Conservation (phyloP, 495 filamentous ascomycete genomes). For the Hyaloscypha hepaticicola region DNA sequence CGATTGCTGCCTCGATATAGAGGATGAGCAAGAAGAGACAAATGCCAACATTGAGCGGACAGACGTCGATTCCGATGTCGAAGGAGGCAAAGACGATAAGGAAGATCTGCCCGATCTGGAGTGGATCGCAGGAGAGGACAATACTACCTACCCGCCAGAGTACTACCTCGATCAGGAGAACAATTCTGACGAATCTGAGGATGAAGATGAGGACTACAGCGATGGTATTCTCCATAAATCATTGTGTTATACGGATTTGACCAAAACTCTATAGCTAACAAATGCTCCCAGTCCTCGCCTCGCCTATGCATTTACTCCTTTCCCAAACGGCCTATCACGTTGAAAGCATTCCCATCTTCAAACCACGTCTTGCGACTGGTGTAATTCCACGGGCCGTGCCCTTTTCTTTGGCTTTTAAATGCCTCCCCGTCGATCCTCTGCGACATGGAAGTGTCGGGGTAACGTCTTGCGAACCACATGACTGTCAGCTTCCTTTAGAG, state of each 20-base stretch:
- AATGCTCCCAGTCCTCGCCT: too few relatives aligned
- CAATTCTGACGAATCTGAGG: slow-evolving; percentile 34
- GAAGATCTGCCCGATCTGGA: slow-evolving; percentile 1
- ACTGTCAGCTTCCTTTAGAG: not conserved
- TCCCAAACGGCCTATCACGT: too few relatives aligned
- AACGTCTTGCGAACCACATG: slow-evolving; percentile 1
- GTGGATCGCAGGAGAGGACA: slow-evolving; percentile 2
- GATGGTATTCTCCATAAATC: too few relatives aligned
- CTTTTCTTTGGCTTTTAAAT: slow-evolving; percentile 1
- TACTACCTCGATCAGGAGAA: slow-evolving; percentile 37
- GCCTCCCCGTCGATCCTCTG: not conserved
- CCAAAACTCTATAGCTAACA: too few relatives aligned
- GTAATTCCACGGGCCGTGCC: not conserved
- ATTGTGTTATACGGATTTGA: too few relatives aligned
- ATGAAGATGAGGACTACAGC: slow-evolving; percentile 11
- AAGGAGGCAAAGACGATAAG: slow-evolving; percentile 12
- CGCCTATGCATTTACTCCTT: too few relatives aligned
- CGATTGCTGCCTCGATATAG: slow-evolving; percentile 18
- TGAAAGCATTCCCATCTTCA: slow-evolving; percentile 3
- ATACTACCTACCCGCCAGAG: slow-evolving; percentile 29
- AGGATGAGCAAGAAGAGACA: slow-evolving; percentile 12
- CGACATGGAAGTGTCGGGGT: not conserved
- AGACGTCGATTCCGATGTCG: slow-evolving; percentile 17
- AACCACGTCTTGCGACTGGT: not conserved
- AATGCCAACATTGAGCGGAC: slow-evolving; percentile 14